Evolutionary conservation across 2,329 filamentous ascomycete genomes (phyloP), one percentile per base, ranked within the genome.

Genomic region (Cladosporium oxysporum): DNA sequence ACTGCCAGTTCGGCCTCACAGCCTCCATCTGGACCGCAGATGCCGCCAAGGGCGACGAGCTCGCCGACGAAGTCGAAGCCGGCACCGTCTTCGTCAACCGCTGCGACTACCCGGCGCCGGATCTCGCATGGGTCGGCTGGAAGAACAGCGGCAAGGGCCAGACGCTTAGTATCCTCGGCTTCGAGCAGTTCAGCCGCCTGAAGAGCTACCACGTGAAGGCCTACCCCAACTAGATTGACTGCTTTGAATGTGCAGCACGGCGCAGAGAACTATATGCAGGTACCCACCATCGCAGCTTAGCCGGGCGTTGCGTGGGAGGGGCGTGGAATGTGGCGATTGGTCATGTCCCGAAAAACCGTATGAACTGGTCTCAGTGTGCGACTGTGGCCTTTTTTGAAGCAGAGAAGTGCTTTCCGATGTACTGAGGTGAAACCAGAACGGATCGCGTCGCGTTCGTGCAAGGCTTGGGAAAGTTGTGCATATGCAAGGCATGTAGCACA

Each of bases 21-120:
- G 94, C 93, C n/a, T 96, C 92, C 74, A 93, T 98, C 73, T 98
- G 94, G 94, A 97, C 93, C 66, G 96, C 95, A 78, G 92, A 98
- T 75, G 87, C 88, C 2, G 83, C 82, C 55, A 89, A 84, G 75
- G 94, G 90, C 18, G 88, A 93, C 72, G 85, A 91, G 76, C 83
- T 98, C 62, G 87, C 90, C 47, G 89, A 95, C 64, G 84, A 89
- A 60, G 88, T 98, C 58, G 93, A 97, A 77, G 93, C 94, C 55
- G 94, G 94, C 50, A 98, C 94, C 1, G 93, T 97, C 58, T 98
- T 97, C 80, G 91, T 98, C 73, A 98, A 98, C 79, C 87, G 94
- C 73, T 93, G 91, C 75, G 94, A 98, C 78, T 98, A 88, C 78
- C 94, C 94, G 58, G 92, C 90, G 77, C 92, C 94, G 68, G 93